Conservation (phyloP, 169 alveolate species). For the Eimeria tenella region DNA sequence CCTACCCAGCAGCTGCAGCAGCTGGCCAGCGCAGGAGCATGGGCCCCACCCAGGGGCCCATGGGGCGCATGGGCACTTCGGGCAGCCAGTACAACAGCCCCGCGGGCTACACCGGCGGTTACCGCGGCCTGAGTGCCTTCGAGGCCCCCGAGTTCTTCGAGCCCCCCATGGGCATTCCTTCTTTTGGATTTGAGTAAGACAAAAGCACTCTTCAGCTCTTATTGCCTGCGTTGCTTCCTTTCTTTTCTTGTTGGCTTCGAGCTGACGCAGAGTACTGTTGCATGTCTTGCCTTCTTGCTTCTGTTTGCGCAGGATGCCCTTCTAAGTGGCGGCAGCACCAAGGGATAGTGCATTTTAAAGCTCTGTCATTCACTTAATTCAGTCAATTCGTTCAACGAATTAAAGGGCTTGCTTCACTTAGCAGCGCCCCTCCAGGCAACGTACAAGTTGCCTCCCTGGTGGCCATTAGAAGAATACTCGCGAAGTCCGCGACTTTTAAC, state of each 20-base stretch:
- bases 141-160: conserved; percentile 1
- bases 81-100: background rate
- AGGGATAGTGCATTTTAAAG: no score
- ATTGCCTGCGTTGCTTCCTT: background rate
- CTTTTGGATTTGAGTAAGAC: background rate
- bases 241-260: background rate
- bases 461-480: no score
- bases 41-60: background rate
- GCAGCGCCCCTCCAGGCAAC: no score
- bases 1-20: no score
- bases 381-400: no score
- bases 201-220: background rate
- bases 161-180: background rate
- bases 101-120: background rate
- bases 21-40: no score
- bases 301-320: background rate
- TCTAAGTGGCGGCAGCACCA: background rate
- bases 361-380: no score
- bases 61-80: conserved; percentile 18
- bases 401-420: no score
- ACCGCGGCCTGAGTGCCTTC: background rate
- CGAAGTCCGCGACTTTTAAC: no score
- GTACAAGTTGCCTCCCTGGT: no score
- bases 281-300: background rate
- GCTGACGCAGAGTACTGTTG: background rate